A percentile compares a stretch with the other conserved stretches of the same genome.
Conservation (phyloP, 352 stramenopile species). For the Saprolegnia diclina region DNA sequence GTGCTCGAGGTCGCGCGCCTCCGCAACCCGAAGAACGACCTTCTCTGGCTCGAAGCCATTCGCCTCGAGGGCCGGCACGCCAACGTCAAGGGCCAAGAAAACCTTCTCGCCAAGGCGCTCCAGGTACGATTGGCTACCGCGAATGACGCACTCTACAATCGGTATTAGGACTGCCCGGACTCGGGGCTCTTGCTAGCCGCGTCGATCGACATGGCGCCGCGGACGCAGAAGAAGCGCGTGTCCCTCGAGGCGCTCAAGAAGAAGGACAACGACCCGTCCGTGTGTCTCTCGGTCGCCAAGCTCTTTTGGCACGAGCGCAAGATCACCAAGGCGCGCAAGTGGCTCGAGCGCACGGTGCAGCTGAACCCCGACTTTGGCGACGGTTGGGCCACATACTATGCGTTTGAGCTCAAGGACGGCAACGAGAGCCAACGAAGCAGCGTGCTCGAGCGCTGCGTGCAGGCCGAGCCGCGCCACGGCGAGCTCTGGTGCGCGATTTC, state of each 20-base stretch:
- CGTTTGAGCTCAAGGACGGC: conserved; percentile 93
- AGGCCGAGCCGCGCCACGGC: conserved; percentile 91
- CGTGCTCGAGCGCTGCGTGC: conserved; percentile 82
- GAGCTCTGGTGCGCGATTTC: conserved; percentile 91
- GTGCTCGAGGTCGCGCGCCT: conserved; percentile 95
- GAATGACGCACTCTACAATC: background rate
- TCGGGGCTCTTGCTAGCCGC: conserved; percentile 94
- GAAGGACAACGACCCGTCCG: conserved; percentile 94
- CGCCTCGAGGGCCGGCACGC: conserved; percentile 88
- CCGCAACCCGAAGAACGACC: conserved; percentile 91
- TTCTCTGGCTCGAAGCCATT: conserved; percentile 95
- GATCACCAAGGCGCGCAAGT: conserved; percentile 95
- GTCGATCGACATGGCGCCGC: conserved; percentile 91
- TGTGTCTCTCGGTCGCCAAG: conserved; percentile 95
- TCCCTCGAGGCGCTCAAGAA: conserved; percentile 95
- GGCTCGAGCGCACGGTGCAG: conserved; percentile 95
- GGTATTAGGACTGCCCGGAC: conserved; percentile 85
- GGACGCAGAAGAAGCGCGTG: conserved; percentile 94
- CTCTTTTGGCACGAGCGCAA: conserved; percentile 96
- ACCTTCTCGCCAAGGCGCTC: conserved; percentile 94
- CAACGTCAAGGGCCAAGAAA: conserved; percentile 93
- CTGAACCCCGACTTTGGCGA: conserved; percentile 95
- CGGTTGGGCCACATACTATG: conserved; percentile 96
- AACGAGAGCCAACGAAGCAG: conserved; percentile 75
- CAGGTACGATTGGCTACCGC: conserved; percentile 38